A percentile compares a stretch with the other conserved stretches of the same genome.
phyloP scores from a whole-genome alignment of 495 filamentous ascomycete genomes.

The Xylaria palmicola region DNA sequence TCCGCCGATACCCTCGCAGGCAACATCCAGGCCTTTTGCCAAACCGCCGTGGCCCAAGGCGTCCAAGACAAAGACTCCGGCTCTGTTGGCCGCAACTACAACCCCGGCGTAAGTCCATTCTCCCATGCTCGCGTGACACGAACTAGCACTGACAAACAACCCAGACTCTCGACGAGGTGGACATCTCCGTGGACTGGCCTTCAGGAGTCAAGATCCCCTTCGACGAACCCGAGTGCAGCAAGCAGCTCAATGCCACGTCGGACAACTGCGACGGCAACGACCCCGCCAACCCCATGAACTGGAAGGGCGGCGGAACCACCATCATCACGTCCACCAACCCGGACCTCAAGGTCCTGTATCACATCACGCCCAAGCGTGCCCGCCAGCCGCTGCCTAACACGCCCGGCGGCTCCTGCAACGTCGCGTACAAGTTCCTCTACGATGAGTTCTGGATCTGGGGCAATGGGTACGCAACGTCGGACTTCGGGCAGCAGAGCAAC shows the following conservation, averaged over 20 bases:
- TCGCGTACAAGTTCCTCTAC: slow-evolving; percentile 11
- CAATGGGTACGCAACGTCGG: slow-evolving; percentile 9
- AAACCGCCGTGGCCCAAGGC: slow-evolving; percentile 2
- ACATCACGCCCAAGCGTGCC: slow-evolving; percentile 17
- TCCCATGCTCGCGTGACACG: slow-evolving; percentile 4
- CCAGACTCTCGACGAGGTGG: slow-evolving; percentile 11
- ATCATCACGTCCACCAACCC: slow-evolving; percentile 12
- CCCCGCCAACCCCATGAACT: slow-evolving; percentile 35
- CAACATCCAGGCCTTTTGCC: slow-evolving; percentile 4
- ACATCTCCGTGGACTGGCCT: slow-evolving; percentile 11
- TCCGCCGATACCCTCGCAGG: not conserved
- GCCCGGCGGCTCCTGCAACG: slow-evolving; percentile 19
- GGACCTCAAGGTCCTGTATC: slow-evolving; percentile 20
- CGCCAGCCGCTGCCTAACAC: slow-evolving; percentile 13
- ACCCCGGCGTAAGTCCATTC: slow-evolving; percentile 10
- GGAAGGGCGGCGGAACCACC: slow-evolving; percentile 33
- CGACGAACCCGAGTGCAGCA: slow-evolving; percentile 11
- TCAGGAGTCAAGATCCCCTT: slow-evolving; percentile 10
- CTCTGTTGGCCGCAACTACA: slow-evolving; percentile 3
- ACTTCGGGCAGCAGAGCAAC: slow-evolving; percentile 10
- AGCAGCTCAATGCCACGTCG: slow-evolving; percentile 22
- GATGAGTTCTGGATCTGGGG: slow-evolving; percentile 15
- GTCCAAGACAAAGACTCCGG: slow-evolving; percentile 10
- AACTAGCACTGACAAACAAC: slow-evolving; percentile 4
- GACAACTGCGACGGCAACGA: slow-evolving; percentile 36